Evolutionary conservation across 1,284 basidiomycete species (phyloP), one percentile per base, ranked within the genome.

Genomic region (Phellopilus nigrolimitatus): DNA sequence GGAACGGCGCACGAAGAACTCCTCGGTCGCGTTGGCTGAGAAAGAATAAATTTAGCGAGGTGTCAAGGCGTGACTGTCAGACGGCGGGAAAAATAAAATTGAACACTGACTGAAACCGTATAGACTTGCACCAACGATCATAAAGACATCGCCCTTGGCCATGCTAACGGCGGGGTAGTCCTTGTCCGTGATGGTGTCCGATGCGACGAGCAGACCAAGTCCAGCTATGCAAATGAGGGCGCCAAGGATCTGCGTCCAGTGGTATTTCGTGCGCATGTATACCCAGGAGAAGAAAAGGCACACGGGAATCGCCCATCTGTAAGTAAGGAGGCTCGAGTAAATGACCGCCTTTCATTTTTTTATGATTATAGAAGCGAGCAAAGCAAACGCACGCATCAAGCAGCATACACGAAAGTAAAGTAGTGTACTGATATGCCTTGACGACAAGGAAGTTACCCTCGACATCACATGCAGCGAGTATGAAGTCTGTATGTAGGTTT

Each of bases 341-440:
- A n/a, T n/a, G n/a, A n/a, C n/a, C n/a, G n/a, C n/a, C n/a, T n/a
- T n/a, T n/a, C n/a, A n/a, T n/a, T n/a, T n/a, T n/a, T n/a, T n/a
- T n/a, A 31, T 33, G 28, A 34, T 36, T 33, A 3, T 39, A 13
- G 12, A 6, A 40, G 15, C 38, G 6, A 19, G 15, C 6, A n/a
- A 34, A 17, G 38, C n/a, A 31, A n/a, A 72, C 79, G 57, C 63
- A 88, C 78, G 89, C 84, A 62, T 91, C 87, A 47, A 93, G 80
- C 12, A 93, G 75, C 86, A 91, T 89, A 66, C 87, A 90, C 0
- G 89, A 91, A 33, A 93, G 70, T 1, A 93, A 69, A 55, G 88
- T 88, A 34, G 91, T 93, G 70, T 89, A 92, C 67, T 88, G 76
- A 64, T 89, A 93, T 8, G 91, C 89, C 65, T 88, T 88, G 51